Conservation (phyloP, 495 filamentous ascomycete species). For the Neurospora discreta region DNA sequence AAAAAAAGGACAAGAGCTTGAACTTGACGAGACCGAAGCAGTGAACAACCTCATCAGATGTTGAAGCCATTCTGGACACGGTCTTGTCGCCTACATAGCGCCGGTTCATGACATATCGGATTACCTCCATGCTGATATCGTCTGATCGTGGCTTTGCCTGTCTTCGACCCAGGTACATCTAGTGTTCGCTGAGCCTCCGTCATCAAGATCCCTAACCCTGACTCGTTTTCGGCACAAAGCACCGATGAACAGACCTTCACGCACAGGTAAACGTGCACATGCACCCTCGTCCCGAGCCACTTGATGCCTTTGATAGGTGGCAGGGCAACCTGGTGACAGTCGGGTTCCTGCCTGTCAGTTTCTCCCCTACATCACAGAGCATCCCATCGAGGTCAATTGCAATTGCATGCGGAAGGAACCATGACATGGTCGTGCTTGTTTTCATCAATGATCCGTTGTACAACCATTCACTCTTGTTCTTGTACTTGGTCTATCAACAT, state of each 20-base stretch:
- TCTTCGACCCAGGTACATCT: neutral
- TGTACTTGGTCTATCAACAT: neutral
- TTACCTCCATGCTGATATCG: neutral
- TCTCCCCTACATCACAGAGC: neutral
- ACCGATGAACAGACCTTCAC: neutral
- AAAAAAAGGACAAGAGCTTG: neutral
- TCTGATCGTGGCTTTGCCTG: neutral
- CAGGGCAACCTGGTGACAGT: neutral
- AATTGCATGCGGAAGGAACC: neutral
- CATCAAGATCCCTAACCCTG: neutral
- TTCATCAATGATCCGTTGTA: neutral
- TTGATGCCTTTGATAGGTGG: neutral
- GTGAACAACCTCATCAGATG: neutral
- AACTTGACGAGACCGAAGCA: neutral
- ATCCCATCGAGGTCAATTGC: neutral
- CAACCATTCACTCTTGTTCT: neutral
- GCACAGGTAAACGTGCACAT: neutral
- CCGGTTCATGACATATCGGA: neutral
- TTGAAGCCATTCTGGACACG: too few relatives aligned
- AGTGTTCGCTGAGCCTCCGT: neutral
- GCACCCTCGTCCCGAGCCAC: neutral
- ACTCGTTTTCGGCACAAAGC: neutral
- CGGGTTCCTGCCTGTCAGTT: neutral
- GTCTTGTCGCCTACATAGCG: neutral
- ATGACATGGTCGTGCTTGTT: neutral